Base-by-base conservation (phyloP, 768 basidiomycete genomes). In the Rhizopogon sp. region DNA sequence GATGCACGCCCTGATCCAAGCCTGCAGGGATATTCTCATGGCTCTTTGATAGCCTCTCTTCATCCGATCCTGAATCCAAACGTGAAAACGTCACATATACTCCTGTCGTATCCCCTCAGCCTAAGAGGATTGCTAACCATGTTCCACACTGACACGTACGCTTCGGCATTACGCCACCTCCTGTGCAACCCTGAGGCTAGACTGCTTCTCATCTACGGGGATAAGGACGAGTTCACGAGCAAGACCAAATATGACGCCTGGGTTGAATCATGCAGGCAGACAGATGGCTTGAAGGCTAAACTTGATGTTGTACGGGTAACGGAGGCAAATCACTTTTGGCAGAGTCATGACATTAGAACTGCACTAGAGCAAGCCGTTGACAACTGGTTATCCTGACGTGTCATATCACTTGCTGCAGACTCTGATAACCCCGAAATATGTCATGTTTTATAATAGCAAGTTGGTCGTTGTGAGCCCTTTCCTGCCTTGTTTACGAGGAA, bases 1-100 rank as follows among this genome's bases (percentile, higher is more conserved):
- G 50, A 17, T 14, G 17, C 33, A 17, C 39, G 10, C 31, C 20
- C 20, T 49, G 20, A 28, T 43, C 52, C 50, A 43, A 55, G 40
- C n/a, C n/a, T 31, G 28, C 50, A 90, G 88, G 88, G 89, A 5
- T 93, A 93, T 69, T 93, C 90, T 9, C 76, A 91, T 75, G 90
- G 90, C 1, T 82, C 87, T 2, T 74, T 93, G 33, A 83, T 88
- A 39, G 79, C 80, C 10, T 87, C 88, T 7, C 70, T 88, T 56
- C 82, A 83, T 54, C 84, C 87, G 0, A 63, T 81, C 3, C 69
- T 85, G 2, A 70, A 75, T 0, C 62, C 74, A 16, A 70, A 72
- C n/a, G 64, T 85, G 43, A 76, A 72, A 62, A 84, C 81, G 0
- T 79, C 79, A 11, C 87, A 90, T 65, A 72, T 90, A 43, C 65